Conservation (phyloP, 2,329 filamentous ascomycete genomes). For the Hypomyces perniciosus region DNA sequence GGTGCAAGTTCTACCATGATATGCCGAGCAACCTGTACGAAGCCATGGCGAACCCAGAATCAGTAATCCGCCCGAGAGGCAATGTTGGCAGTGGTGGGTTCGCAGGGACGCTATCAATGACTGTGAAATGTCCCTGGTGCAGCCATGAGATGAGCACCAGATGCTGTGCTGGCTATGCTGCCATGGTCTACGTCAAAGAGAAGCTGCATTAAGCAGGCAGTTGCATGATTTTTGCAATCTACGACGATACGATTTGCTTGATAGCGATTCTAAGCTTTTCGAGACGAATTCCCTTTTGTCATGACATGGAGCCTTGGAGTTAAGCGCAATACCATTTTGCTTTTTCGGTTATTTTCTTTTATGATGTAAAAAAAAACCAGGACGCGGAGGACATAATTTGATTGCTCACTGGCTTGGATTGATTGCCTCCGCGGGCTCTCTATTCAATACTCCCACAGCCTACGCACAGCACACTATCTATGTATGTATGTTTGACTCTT, state of each 20-base stretch:
- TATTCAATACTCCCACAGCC: background rate
- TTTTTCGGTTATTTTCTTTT: background rate
- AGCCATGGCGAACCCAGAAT: slow-evolving; percentile 55
- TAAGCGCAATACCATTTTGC: background rate
- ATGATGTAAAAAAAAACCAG: background rate
- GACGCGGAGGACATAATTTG: background rate
- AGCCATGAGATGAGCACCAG: slow-evolving; percentile 61
- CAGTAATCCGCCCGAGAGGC: slow-evolving; percentile 43
- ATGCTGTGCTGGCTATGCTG: slow-evolving; percentile 64
- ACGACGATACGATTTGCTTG: background rate
- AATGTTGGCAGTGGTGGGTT: slow-evolving; percentile 46
- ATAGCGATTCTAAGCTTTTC: background rate
- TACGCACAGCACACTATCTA: background rate
- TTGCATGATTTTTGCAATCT: background rate
- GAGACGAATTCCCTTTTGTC: background rate
- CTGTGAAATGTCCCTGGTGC: slow-evolving; percentile 67
- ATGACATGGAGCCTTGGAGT: background rate
- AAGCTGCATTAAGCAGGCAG: slow-evolving; percentile 41
- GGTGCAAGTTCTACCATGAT: slow-evolving; percentile 59
- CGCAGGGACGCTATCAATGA: slow-evolving; percentile 52
- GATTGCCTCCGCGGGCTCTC: background rate
- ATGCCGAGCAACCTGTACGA: slow-evolving; percentile 60
- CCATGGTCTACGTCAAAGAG: slow-evolving; percentile 61
- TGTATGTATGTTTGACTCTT: background rate
- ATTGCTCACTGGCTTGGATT: background rate